A percentile compares a stretch with the other conserved stretches of the same genome.
These are phyloP conservation scores for Pseudomassariella vexata DNA, from an alignment of 2,329 filamentous ascomycete species.

Conservation along the genomic window DNA sequence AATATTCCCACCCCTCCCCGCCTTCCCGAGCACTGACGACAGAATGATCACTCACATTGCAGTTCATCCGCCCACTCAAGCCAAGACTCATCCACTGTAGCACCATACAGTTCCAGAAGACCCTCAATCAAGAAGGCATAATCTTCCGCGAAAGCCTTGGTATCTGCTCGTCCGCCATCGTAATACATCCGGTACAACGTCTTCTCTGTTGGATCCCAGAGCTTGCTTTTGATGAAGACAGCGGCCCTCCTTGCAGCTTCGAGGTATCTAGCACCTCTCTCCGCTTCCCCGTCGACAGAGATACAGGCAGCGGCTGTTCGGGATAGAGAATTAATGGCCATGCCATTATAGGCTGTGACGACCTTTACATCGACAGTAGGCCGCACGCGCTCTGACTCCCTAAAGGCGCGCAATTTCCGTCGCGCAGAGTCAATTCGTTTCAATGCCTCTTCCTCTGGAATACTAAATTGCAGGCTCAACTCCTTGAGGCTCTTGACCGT, in stretches of 20 bases:
- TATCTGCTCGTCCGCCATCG: slow-evolving; percentile 56
- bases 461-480: slow-evolving; percentile 68
- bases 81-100: slow-evolving; percentile 70
- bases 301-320: slow-evolving; percentile 52
- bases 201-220: slow-evolving; percentile 62
- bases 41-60: slow-evolving; percentile 30
- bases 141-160: slow-evolving; percentile 81
- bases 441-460: slow-evolving; percentile 63
- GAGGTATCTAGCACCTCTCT: slow-evolving; percentile 55
- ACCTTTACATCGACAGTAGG: slow-evolving; percentile 86
- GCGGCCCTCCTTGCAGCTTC: slow-evolving; percentile 62
- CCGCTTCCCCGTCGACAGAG: slow-evolving; percentile 44
- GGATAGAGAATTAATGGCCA: slow-evolving; percentile 79
- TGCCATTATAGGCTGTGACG: slow-evolving; percentile 80
- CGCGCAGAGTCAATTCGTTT: slow-evolving; percentile 62
- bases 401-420: slow-evolving; percentile 62
- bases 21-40: too few species aligned
- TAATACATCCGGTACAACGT: slow-evolving; percentile 71
- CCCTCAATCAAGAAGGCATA: slow-evolving; percentile 86
- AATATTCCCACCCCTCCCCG: too few species aligned
- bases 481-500: slow-evolving; percentile 62
- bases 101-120: slow-evolving; percentile 76
- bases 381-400: slow-evolving; percentile 67
- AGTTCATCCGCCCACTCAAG: slow-evolving; percentile 76
- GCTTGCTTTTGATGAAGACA: slow-evolving; percentile 62